phyloP scores from a whole-genome alignment of 768 basidiomycete genomes.

The Leccinum boreale region DNA sequence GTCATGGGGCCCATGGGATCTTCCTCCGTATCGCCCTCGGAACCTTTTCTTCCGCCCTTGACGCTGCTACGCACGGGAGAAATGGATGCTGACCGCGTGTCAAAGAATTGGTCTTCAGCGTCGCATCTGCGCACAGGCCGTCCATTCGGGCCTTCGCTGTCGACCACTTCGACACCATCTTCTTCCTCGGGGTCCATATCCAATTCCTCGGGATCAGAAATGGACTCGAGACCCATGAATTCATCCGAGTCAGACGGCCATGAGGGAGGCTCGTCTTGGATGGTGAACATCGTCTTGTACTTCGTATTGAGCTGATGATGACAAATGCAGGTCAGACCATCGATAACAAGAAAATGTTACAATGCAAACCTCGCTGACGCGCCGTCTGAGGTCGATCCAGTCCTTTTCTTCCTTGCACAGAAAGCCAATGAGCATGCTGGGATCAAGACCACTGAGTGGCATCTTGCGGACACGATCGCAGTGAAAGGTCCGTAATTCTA shows the following conservation, averaged over 20 bases:
- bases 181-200: conserved; percentile 55
- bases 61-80: conserved; percentile 39
- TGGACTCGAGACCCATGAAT: conserved; percentile 70
- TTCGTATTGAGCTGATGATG: conserved; percentile 35
- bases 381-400: conserved; percentile 75
- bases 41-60: conserved; percentile 41
- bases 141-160: conserved; percentile 26
- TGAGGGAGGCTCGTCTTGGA: conserved; percentile 83
- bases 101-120: conserved; percentile 50
- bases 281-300: conserved; percentile 74
- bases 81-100: conserved; percentile 46
- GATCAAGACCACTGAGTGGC: conserved; percentile 86
- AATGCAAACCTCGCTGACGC: conserved; percentile 67
- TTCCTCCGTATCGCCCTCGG: conserved; percentile 68
- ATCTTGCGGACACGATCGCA: conserved; percentile 97
- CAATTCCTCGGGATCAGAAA: conserved; percentile 75
- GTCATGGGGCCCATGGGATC: conserved; percentile 70
- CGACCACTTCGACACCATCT: conserved; percentile 37
- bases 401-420: conserved; percentile 79
- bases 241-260: conserved; percentile 80
- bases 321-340: conserved; percentile 7
- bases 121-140: conserved; percentile 28
- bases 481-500: conserved; percentile 87
- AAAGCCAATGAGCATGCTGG: conserved; percentile 96
- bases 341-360: background rate